Evolutionary conservation across 495 filamentous ascomycete genomes (phyloP).

Genomic region (Neurospora pannonica): DNA sequence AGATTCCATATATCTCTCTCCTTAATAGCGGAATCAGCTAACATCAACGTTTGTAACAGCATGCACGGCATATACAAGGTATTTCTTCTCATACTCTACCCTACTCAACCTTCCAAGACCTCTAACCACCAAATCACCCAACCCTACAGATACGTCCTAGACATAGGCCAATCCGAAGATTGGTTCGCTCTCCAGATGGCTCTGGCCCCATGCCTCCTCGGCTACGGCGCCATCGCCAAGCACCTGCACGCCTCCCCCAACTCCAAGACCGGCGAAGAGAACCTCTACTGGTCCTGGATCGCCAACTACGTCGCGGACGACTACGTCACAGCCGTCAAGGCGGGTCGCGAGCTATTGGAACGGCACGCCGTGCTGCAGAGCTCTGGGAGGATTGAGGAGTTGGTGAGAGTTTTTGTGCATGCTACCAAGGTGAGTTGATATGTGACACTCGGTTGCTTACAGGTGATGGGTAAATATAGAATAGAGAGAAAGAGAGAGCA

Average conservation of each 20-base stretch:
- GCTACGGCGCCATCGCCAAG: conserved; percentile 69
- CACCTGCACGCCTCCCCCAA: conserved; percentile 49
- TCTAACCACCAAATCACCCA: background rate
- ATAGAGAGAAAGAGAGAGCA: background rate
- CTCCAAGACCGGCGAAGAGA: conserved; percentile 50
- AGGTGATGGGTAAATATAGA: background rate
- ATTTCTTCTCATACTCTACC: background rate
- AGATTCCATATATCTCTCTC: background rate
- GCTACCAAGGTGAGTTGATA: conserved; percentile 72
- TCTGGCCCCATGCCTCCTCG: conserved; percentile 75
- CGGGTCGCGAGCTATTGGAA: conserved; percentile 62
- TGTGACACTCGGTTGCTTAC: no score
- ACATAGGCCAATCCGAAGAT: conserved; percentile 78
- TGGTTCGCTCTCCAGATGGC: conserved; percentile 76
- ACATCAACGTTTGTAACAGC: conserved; percentile 27
- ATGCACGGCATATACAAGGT: conserved; percentile 62
- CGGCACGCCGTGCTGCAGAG: conserved; percentile 60
- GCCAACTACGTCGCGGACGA: conserved; percentile 74
- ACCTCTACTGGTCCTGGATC: conserved; percentile 87
- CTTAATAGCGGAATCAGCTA: background rate
- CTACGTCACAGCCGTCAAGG: conserved; percentile 57
- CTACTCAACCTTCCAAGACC: background rate
- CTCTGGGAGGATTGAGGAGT: conserved; percentile 64
- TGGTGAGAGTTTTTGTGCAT: conserved; percentile 74
- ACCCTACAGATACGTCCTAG: conserved; percentile 62